phyloP scores from a whole-genome alignment of 257 asterid genomes.

The Misopates orontium region DNA sequence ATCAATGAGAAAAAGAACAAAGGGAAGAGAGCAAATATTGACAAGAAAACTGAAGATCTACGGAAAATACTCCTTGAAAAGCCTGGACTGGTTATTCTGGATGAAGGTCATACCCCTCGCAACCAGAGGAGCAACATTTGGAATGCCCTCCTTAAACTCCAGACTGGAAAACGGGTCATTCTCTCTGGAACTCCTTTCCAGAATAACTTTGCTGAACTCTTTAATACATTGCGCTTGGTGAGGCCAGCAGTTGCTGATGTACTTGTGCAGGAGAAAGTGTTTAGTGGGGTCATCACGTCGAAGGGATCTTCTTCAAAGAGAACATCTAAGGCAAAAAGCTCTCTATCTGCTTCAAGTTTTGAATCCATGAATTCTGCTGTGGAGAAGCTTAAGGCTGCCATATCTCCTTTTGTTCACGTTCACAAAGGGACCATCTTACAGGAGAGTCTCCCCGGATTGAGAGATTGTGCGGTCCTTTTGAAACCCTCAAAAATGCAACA shows the following conservation, averaged over 20 bases:
- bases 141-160: slow-evolving; percentile 45
- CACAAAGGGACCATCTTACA: slow-evolving; percentile 56
- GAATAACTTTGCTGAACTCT: slow-evolving; percentile 57
- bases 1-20: slow-evolving; percentile 5
- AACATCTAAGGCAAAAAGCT: not conserved
- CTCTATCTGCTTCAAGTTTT: slow-evolving; percentile 13
- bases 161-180: slow-evolving; percentile 47
- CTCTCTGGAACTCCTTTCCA: slow-evolving; percentile 81
- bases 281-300: slow-evolving; percentile 30
- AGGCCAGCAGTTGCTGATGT: slow-evolving; percentile 50
- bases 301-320: slow-evolving; percentile 16
- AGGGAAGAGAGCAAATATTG: not conserved
- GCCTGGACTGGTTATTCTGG: slow-evolving; percentile 58
- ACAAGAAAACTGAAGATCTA: slow-evolving; percentile 15
- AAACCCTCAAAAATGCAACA: slow-evolving; percentile 50
- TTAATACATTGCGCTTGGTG: slow-evolving; percentile 50
- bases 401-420: slow-evolving; percentile 59
- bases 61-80: slow-evolving; percentile 44
- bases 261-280: slow-evolving; percentile 33
- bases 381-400: slow-evolving; percentile 38
- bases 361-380: slow-evolving; percentile 28
- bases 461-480: slow-evolving; percentile 47
- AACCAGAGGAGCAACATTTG: slow-evolving; percentile 47
- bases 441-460: slow-evolving; percentile 55
- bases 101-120: slow-evolving; percentile 74